These are phyloP conservation scores for Pichia californica DNA, from an alignment of 805 yeast species.

Conservation along the genomic window DNA sequence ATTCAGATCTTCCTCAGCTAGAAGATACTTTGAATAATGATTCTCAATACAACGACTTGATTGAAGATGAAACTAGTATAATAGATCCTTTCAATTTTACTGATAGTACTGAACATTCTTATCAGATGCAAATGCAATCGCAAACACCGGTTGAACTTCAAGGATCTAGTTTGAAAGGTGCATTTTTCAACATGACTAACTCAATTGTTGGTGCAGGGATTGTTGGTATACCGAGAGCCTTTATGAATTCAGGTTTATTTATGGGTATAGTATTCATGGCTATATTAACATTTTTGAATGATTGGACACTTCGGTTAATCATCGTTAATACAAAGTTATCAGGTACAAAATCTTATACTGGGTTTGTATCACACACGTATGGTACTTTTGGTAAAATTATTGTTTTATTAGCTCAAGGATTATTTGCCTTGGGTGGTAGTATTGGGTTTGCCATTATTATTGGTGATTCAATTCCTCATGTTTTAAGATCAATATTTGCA, in stretches of 20 bases:
- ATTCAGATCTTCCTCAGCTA: background rate
- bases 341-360: conserved; percentile 76
- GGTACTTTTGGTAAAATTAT: conserved; percentile 65
- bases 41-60: conserved; percentile 10
- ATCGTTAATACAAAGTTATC: conserved; percentile 76
- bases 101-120: background rate
- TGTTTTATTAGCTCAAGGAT: conserved; percentile 69
- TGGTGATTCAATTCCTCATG: conserved; percentile 94
- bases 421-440: conserved; percentile 91
- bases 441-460: conserved; percentile 92
- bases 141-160: background rate
- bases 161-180: conserved; percentile 62
- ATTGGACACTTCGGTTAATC: conserved; percentile 79
- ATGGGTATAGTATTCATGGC: conserved; percentile 64
- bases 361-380: conserved; percentile 71
- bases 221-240: conserved; percentile 88
- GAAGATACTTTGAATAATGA: background rate
- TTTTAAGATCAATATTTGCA: conserved; percentile 55
- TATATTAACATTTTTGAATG: conserved; percentile 62
- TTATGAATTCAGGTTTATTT: conserved; percentile 68
- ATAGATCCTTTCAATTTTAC: conserved; percentile 8
- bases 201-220: conserved; percentile 94
- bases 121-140: background rate
- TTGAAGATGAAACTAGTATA: conserved; percentile 13
- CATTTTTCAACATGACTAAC: conserved; percentile 96